Evolutionary conservation across 2,329 filamentous ascomycete genomes (phyloP), one percentile per base, ranked within the genome.

Genomic region (Aspergillus cejpii): DNA sequence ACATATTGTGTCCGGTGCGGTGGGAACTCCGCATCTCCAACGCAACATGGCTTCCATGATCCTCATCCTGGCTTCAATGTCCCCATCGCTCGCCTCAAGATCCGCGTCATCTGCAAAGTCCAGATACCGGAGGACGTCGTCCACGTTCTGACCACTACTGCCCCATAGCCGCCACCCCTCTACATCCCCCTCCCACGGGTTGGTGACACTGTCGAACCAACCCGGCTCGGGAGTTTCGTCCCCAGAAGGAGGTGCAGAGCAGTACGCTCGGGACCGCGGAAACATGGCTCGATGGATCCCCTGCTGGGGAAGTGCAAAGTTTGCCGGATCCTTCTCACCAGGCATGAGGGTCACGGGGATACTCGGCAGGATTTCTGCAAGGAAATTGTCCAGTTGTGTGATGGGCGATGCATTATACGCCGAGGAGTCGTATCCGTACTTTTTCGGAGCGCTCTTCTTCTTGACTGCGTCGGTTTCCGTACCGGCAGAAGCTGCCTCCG

Each of bases 31-130:
- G 61, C 88, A 87, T 50, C 92, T 79, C 92, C 92, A 98, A 47
- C 89, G 78, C 54, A 94, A 82, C 80, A 94, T 92, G 45, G 84
- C 83, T 67, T 97, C 92, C 85, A 97, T 92, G 78, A 96, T 87
- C 37, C 84, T 83, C 20, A 97, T 62, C 15, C 90, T 73, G 55
- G 89, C 81, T 33, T 88, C 80, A 27, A 80, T 83, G 33, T 69
- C 65, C 6, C 49, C 50, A 37, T 63, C 51, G n/a, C 55, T 54
- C 21, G 56, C 58, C 0, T 48, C 49, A 7, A 56, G 54, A 6
- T 50, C 53, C 26, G 62, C 60, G 1, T 63, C 59, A 31, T 59
- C 58, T 3, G 60, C 44, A 29, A 70, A 61, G 45, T 84, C 81
- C 20, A 97, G 78, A 61, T 98, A 98, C 65, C 91, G 92, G 66